Conservation (phyloP, 73 alveolate genomes). For the Tetrahymena malaccensis region DNA sequence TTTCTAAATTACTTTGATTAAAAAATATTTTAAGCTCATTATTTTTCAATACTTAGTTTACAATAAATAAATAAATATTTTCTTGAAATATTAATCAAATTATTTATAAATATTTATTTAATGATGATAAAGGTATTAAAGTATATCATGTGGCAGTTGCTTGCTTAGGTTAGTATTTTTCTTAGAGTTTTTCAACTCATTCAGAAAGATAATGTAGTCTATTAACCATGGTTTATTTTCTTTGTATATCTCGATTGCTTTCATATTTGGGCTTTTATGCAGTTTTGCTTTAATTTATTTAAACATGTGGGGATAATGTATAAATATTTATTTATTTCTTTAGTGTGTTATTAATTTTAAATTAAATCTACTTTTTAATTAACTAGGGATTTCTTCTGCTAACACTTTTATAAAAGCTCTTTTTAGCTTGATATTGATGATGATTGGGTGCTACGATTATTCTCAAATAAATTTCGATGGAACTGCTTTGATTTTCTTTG, state of each 20-base stretch:
- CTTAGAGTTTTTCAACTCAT: neutral
- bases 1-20: no score
- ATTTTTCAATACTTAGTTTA: no score
- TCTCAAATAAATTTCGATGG: neutral
- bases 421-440: neutral
- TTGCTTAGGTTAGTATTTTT: neutral
- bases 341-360: neutral
- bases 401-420: neutral
- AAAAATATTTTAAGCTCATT: no score
- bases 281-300: neutral
- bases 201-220: neutral
- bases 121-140: neutral
- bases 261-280: neutral
- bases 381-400: neutral
- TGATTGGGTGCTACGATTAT: neutral
- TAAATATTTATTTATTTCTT: neutral
- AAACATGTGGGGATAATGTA: neutral
- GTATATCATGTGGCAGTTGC: neutral
- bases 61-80: no score
- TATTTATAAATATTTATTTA: no score
- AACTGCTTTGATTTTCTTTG: neutral
- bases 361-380: neutral
- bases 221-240: neutral
- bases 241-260: neutral
- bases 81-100: no score